A percentile compares a stretch with the other conserved stretches of the same genome.
Conservation (phyloP, 495 filamentous ascomycete genomes). For the Glarea lozoyensis region DNA sequence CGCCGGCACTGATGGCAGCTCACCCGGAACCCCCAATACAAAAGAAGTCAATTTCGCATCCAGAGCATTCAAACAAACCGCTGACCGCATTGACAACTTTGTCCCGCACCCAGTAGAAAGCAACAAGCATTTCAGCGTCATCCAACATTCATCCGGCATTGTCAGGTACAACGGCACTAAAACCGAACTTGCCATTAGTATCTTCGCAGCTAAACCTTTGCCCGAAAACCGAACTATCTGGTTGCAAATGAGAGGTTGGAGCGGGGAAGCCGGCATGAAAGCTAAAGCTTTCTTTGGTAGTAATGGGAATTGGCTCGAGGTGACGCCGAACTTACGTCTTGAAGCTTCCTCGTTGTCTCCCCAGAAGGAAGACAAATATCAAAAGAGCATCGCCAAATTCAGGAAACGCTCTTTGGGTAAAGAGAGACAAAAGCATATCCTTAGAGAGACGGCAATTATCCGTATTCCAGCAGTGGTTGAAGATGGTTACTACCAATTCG, state of each 20-base stretch:
- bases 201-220: constrained; percentile 49
- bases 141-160: constrained; percentile 54
- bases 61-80: constrained; percentile 41
- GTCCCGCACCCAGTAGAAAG: constrained; percentile 54
- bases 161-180: constrained; percentile 55
- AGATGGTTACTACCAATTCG: constrained; percentile 60
- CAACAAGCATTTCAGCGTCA: constrained; percentile 56
- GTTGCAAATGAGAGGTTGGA: constrained; percentile 58
- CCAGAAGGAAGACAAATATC: constrained; percentile 53
- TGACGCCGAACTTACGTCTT: constrained; percentile 46
- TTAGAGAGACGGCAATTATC: constrained; percentile 53
- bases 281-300: constrained; percentile 49
- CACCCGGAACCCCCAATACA: constrained; percentile 2
- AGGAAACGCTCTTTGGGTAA: constrained; percentile 36
- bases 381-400: constrained; percentile 55
- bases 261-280: constrained; percentile 59
- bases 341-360: constrained; percentile 34
- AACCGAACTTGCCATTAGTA: constrained; percentile 51
- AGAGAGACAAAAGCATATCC: constrained; percentile 34
- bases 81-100: constrained; percentile 53
- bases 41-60: constrained; percentile 11
- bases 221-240: constrained; percentile 51
- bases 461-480: constrained; percentile 51
- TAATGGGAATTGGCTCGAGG: constrained; percentile 52
- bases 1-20: no score